Evolutionary conservation across 2,329 filamentous ascomycete genomes (phyloP).

Genomic region (Aspergillus tamarii): DNA sequence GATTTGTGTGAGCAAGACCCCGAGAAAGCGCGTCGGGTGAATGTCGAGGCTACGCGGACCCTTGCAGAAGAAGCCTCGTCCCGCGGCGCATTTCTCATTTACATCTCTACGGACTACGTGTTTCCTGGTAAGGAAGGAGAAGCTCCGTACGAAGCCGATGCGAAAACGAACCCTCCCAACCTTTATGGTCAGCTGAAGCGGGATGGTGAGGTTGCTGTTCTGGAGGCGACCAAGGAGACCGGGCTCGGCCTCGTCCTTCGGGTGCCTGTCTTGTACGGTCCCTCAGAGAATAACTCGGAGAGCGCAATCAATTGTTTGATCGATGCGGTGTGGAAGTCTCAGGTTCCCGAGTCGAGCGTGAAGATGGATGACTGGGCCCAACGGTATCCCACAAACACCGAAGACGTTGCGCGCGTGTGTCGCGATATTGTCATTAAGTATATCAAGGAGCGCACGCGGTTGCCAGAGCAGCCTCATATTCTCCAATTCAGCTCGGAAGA

Average conservation of each 20-base stretch:
- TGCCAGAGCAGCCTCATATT: constrained; percentile 64
- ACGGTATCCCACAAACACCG: constrained; percentile 85
- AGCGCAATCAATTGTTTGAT: constrained; percentile 83
- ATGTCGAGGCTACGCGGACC: constrained; percentile 69
- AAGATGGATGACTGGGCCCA: constrained; percentile 86
- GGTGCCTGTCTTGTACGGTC: constrained; percentile 82
- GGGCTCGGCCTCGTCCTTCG: constrained; percentile 71
- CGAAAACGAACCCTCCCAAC: constrained; percentile 71
- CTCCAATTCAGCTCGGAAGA: constrained; percentile 89
- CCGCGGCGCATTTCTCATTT: constrained; percentile 58
- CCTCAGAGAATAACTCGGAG: constrained; percentile 70
- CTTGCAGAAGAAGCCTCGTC: constrained; percentile 69
- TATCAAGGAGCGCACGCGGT: constrained; percentile 53
- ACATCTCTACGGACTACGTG: constrained; percentile 74
- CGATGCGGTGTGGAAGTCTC: constrained; percentile 73
- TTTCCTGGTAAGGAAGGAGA: constrained; percentile 79
- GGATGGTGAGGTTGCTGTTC: constrained; percentile 70
- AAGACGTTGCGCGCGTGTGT: constrained; percentile 80
- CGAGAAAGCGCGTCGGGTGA: constrained; percentile 71
- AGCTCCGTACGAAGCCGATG: constrained; percentile 74
- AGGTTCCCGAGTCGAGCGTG: constrained; percentile 63
- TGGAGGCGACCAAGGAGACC: constrained; percentile 60
- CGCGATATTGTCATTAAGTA: constrained; percentile 75
- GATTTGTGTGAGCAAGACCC: constrained; percentile 84
- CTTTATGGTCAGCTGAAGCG: constrained; percentile 76